Base-by-base conservation (phyloP, 306 rosid species). In the Inga oerstediana region DNA sequence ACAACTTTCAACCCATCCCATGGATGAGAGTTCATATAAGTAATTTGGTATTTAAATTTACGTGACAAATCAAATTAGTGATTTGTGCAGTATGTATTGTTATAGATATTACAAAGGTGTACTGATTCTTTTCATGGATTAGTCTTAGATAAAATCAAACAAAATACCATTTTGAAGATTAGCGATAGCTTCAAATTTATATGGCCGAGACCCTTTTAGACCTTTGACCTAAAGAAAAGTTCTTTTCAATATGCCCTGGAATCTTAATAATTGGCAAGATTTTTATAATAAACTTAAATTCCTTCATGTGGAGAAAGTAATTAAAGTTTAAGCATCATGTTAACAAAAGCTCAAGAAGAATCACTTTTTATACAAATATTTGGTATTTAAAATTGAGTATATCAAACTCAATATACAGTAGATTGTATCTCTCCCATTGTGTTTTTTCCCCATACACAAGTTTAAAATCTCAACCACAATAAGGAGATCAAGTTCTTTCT, bases 131-230 rank as follows among this genome's bases (percentile, higher is more conserved):
- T 68, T 68, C 27, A 37, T 68, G 22, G 48, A 35, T 68, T 68
- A 35, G 10, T 37, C 39, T 68, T 7, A 37, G 2, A 37, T 10
- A 20, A 37, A 68, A 68, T 68, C 73, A 69, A 41, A 69, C 41
- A 69, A 39, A 69, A 69, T 39, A 22, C 32, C 74, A 41, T 69
- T 69, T 69, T 68, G 4, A 69, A 69, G 74, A 69, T 69, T 39
- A 39, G 51, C 30, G 15, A 35, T 69, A 41, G 41, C 74, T 69
- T 51, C 74, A 39, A 41, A 69, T 69, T 41, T 39, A 39, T 41
- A 69, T 69, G n/a, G 74, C 9, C 7, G n/a, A 35, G 14, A 37
- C 48, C 27, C 24, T 68, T 66, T 66, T 35, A 11, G 68, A 30
- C 37, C 8, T 64, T 64, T 64, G 70, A 64, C 20, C 70, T 13